A percentile compares a stretch with the other conserved stretches of the same genome.
Evolutionary conservation across 352 stramenopile genomes (phyloP).

Genomic region (Globisporangium mamillatum): DNA sequence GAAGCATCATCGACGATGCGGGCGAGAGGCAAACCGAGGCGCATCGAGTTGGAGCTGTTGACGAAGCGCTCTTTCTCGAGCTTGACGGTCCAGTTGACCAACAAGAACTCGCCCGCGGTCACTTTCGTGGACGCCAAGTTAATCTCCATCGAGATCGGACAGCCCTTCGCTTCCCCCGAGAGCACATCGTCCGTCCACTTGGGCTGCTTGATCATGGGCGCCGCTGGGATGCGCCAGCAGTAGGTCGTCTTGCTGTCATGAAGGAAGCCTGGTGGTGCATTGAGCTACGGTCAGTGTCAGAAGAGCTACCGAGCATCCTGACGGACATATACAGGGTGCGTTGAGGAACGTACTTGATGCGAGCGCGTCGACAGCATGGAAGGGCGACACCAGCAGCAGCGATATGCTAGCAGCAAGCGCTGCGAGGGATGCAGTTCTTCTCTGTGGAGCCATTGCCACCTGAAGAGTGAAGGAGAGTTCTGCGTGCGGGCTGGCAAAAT

Average conservation of each 20-base stretch:
- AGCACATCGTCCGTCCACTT: conserved; percentile 15
- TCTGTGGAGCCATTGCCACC: background rate
- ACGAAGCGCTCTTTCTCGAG: conserved; percentile 19
- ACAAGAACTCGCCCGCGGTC: conserved; percentile 11
- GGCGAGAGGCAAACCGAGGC: conserved; percentile 5
- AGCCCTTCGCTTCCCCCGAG: conserved; percentile 13
- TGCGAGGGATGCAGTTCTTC: background rate
- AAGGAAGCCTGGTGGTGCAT: conserved; percentile 13
- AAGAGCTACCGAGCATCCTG: background rate
- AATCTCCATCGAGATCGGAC: conserved; percentile 24
- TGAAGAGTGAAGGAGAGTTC: background rate
- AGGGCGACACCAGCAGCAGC: background rate
- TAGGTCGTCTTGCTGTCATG: conserved; percentile 36
- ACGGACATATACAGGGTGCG: background rate
- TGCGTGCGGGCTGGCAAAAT: background rate
- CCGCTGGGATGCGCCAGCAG: conserved; percentile 30
- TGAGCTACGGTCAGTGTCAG: background rate
- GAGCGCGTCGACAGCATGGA: conserved; percentile 1
- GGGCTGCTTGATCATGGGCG: conserved; percentile 10
- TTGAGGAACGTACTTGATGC: conserved; percentile 15
- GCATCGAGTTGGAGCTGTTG: conserved; percentile 18
- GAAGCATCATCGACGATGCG: conserved; percentile 14
- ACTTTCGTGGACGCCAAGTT: conserved; percentile 14
- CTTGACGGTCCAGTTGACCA: conserved; percentile 24
- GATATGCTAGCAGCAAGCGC: background rate